Evolutionary conservation across 768 basidiomycete genomes (phyloP).

Genomic region (Boletus sensibilis): DNA sequence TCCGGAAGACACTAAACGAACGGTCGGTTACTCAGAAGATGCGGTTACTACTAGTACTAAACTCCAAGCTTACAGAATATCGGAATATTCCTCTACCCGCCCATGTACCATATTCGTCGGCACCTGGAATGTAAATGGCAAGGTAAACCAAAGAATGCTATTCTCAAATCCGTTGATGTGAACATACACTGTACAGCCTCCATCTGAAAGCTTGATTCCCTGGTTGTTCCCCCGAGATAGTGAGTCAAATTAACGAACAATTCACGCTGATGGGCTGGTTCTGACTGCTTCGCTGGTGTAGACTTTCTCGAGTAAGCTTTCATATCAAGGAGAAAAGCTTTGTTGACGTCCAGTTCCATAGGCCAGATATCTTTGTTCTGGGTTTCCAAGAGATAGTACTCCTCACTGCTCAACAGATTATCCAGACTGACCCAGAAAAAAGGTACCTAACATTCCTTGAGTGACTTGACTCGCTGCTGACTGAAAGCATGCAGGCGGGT

Average conservation of each 20-base stretch:
- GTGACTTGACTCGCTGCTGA: neutral
- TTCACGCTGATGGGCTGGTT: neutral
- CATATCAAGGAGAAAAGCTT: constrained; percentile 22
- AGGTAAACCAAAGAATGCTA: constrained; percentile 45
- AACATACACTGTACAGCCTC: constrained; percentile 44
- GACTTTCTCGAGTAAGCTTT: constrained; percentile 19
- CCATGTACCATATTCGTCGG: constrained; percentile 79
- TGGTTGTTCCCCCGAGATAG: constrained; percentile 89
- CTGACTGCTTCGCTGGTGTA: constrained; percentile 11
- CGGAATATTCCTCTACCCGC: constrained; percentile 82
- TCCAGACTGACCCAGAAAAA: constrained; percentile 94
- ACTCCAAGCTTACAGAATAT: constrained; percentile 42
- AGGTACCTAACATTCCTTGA: constrained; percentile 45
- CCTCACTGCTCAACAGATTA: constrained; percentile 94
- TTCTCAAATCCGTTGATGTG: constrained; percentile 6
- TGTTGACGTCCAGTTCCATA: constrained; percentile 28
- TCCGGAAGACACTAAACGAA: constrained; percentile 66
- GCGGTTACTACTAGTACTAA: neutral
- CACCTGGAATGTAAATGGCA: constrained; percentile 95
- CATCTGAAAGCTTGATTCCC: constrained; percentile 77
- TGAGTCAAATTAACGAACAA: constrained; percentile 37
- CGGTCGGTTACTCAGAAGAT: constrained; percentile 44
- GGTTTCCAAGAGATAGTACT: constrained; percentile 98
- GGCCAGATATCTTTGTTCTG: constrained; percentile 87
- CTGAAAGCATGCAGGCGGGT: constrained; percentile 52